Conservation (phyloP, 129 eudicot genomes). For the Daucus carota region DNA sequence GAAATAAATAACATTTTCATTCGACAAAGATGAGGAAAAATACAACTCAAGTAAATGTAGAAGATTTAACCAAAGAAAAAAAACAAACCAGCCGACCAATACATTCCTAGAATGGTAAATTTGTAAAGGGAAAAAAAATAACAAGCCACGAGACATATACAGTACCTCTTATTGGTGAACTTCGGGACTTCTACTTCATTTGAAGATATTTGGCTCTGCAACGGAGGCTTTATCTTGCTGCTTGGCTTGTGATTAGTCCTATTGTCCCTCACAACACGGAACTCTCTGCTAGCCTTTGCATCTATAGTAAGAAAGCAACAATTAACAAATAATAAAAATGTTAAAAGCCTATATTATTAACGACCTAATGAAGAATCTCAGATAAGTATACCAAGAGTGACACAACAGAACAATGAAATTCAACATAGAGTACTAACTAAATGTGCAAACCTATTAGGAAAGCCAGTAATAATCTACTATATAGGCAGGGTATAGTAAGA, state of each 20-base stretch:
- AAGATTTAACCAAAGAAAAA: neutral
- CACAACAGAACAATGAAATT: neutral
- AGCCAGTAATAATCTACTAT: too few species aligned
- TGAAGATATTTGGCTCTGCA: conserved; percentile 20
- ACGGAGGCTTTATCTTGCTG: conserved; percentile 39
- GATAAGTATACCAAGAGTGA: neutral
- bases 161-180: conserved; percentile 47
- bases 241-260: conserved; percentile 45
- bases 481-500: too few species aligned
- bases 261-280: conserved; percentile 92
- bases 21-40: neutral
- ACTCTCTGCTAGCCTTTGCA: conserved; percentile 60
- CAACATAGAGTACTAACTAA: neutral
- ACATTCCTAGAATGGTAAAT: neutral
- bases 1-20: neutral
- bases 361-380: neutral
- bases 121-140: neutral
- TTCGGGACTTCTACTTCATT: conserved; percentile 25
- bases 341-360: neutral
- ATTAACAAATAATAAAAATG: conserved; percentile 15
- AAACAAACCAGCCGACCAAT: neutral
- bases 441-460: too few species aligned
- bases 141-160: neutral
- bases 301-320: conserved; percentile 22
- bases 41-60: neutral